Percentiles rank a stretch among this genome's conserved stretches.
phyloP scores from a whole-genome alignment of 2,329 filamentous ascomycete genomes.

The Daldinia sp. region DNA sequence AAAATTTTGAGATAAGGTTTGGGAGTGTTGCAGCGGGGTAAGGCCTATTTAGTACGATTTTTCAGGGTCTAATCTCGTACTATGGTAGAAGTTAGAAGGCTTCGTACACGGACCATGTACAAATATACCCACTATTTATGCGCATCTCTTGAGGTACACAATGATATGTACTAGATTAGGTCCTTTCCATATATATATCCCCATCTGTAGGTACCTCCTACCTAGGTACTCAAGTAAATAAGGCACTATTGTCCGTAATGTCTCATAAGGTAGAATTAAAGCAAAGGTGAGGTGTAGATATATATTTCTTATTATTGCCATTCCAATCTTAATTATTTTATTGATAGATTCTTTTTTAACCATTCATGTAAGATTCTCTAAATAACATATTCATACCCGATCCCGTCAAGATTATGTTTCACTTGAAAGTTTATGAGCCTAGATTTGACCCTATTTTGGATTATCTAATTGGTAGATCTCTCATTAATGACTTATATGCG shows the following conservation, averaged over 20 bases:
- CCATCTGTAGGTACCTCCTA: neutral
- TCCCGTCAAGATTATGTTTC: neutral
- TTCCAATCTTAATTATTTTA: neutral
- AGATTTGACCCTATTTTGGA: neutral
- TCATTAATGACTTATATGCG: neutral
- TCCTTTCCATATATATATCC: neutral
- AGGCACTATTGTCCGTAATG: neutral
- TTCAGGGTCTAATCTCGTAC: neutral
- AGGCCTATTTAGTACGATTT: neutral
- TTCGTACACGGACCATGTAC: neutral
- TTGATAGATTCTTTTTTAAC: no score
- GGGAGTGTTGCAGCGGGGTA: conserved; percentile 29
- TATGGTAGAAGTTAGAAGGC: neutral
- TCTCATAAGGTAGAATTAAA: neutral
- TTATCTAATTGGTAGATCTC: no score
- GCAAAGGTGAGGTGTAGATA: neutral
- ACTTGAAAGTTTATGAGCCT: neutral
- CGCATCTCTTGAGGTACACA: neutral
- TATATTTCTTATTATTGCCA: neutral
- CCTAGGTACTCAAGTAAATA: neutral
- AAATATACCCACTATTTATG: no score
- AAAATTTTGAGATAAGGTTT: conserved; percentile 31
- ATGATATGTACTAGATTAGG: neutral
- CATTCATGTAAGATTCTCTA: neutral
- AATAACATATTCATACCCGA: neutral